Evolutionary conservation across 345 rosid species (phyloP).

Genomic region (Pistacia integerrima): DNA sequence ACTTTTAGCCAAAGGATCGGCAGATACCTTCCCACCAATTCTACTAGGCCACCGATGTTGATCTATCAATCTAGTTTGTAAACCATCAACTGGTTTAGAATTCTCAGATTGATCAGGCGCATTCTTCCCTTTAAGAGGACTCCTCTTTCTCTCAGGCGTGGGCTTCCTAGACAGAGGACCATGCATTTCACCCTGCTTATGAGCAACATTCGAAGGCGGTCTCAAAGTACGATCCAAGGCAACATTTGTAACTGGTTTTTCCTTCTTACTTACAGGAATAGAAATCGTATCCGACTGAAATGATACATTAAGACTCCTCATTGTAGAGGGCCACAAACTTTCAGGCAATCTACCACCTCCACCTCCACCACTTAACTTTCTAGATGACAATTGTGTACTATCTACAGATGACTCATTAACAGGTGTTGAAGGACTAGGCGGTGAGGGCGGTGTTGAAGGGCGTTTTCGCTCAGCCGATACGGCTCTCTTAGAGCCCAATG

Average conservation of each 20-base stretch:
- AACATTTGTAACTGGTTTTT: conserved; percentile 58
- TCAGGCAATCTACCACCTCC: conserved; percentile 73
- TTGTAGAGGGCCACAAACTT: conserved; percentile 98
- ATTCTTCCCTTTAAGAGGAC: conserved; percentile 83
- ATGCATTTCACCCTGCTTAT: conserved; percentile 61
- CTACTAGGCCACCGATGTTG: conserved; percentile 97
- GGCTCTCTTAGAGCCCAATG: conserved; percentile 65
- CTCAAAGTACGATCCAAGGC: conserved; percentile 73
- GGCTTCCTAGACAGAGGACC: conserved; percentile 55
- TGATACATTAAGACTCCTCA: conserved; percentile 95
- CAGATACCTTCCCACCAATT: conserved; percentile 59
- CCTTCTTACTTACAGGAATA: conserved; percentile 80
- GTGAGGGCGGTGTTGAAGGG: conserved; percentile 77
- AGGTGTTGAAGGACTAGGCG: conserved; percentile 67
- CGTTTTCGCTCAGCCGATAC: conserved; percentile 88
- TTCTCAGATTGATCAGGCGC: conserved; percentile 87
- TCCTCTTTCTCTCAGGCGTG: conserved; percentile 78
- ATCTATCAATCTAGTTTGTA: conserved; percentile 71
- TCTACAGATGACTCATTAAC: conserved; percentile 64
- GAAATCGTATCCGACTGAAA: conserved; percentile 92
- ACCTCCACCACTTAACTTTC: conserved; percentile 62
- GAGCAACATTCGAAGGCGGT: conserved; percentile 84
- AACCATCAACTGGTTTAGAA: conserved; percentile 78
- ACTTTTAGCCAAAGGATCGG: conserved; percentile 53
- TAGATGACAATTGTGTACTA: conserved; percentile 45